Evolutionary conservation across 345 rosid genomes (phyloP).

Genomic region (Hevea brasiliensis): DNA sequence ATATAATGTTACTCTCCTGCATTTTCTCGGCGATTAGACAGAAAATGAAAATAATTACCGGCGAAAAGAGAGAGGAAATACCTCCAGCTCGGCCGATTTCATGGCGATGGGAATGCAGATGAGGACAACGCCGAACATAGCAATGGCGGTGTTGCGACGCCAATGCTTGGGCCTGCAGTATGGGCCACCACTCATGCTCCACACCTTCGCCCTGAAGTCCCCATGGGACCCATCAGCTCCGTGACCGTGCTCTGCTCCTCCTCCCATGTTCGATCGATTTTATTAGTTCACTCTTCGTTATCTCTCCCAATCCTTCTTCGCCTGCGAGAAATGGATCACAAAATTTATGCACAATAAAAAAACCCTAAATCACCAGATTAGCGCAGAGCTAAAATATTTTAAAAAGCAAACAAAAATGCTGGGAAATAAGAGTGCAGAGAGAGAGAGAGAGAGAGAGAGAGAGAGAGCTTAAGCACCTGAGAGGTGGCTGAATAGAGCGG

Average conservation of each 20-base stretch:
- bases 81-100: constrained; percentile 96
- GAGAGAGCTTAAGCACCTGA: neutral
- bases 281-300: neutral
- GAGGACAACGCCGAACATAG: constrained; percentile 80
- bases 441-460: neutral
- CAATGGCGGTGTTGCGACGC: constrained; percentile 95
- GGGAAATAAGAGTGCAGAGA: neutral
- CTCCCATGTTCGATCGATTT: constrained; percentile 18
- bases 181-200: constrained; percentile 96
- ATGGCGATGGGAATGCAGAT: constrained; percentile 90
- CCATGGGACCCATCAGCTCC: constrained; percentile 64
- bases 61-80: constrained; percentile 13
- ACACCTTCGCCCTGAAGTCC: constrained; percentile 88
- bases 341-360: neutral
- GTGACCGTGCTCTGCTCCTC: constrained; percentile 74
- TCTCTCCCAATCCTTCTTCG: neutral
- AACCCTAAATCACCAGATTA: constrained; percentile 9
- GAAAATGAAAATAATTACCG: neutral
- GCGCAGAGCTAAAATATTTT: neutral
- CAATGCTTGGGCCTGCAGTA: constrained; percentile 96
- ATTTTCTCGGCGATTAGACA: neutral
- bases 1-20: neutral
- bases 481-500: neutral
- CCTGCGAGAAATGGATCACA: neutral
- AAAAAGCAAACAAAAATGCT: neutral